Evolutionary conservation across 495 filamentous ascomycete genomes (phyloP).

Genomic region (Aspergillus heteromorphus): DNA sequence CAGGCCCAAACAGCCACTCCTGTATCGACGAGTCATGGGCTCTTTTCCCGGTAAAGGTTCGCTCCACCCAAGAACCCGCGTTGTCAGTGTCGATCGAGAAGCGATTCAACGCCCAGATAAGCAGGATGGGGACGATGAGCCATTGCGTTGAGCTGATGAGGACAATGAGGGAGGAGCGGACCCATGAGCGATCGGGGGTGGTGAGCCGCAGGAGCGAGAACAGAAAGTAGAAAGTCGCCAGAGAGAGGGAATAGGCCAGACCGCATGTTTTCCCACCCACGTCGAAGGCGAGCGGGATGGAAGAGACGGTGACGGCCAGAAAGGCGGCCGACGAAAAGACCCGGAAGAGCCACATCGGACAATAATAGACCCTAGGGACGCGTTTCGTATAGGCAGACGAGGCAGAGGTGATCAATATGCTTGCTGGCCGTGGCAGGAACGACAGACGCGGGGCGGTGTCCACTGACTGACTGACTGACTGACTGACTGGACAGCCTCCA

Average conservation of each 20-base stretch:
- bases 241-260: conserved; percentile 81
- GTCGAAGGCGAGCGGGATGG: conserved; percentile 93
- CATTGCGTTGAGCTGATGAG: conserved; percentile 72
- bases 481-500: background rate
- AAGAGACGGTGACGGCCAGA: conserved; percentile 82
- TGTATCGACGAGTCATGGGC: conserved; percentile 58
- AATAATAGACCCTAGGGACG: background rate
- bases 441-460: background rate
- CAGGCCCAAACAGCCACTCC: conserved; percentile 80
- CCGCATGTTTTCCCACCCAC: conserved; percentile 92
- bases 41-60: conserved; percentile 66
- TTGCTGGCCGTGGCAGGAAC: background rate
- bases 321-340: conserved; percentile 71
- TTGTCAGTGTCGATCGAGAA: conserved; percentile 82
- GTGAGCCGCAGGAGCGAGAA: conserved; percentile 74
- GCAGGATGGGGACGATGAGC: conserved; percentile 70
- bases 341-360: conserved; percentile 65
- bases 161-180: conserved; percentile 61
- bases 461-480: too few relatives aligned
- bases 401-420: conserved; percentile 1
- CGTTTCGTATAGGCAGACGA: background rate
- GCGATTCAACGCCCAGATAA: conserved; percentile 92
- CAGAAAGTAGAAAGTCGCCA: conserved; percentile 84
- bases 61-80: conserved; percentile 68
- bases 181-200: conserved; percentile 72